Conservation (phyloP, 768 basidiomycete genomes). For the Leccinellum albellum region DNA sequence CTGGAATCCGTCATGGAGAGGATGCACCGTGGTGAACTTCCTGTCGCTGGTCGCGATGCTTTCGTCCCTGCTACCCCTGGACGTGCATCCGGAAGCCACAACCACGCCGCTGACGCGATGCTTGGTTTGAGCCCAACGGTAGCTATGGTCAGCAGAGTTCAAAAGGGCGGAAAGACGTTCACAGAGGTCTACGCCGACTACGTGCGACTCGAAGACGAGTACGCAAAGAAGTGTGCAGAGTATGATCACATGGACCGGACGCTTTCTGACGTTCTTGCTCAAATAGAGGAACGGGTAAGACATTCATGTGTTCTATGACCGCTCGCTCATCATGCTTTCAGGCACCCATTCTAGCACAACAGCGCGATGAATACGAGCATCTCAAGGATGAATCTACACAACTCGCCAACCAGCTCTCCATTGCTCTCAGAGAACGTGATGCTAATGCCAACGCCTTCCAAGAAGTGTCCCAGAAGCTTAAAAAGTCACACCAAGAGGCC, state of each 20-base stretch:
- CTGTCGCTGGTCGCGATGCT: slow-evolving; percentile 45
- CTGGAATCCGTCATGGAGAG: slow-evolving; percentile 68
- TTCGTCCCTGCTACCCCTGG: slow-evolving; percentile 38
- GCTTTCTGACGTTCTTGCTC: slow-evolving; percentile 72
- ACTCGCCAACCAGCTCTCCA: slow-evolving; percentile 74
- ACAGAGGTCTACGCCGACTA: slow-evolving; percentile 94
- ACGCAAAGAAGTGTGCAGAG: slow-evolving; percentile 73
- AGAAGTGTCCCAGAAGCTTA: slow-evolving; percentile 61
- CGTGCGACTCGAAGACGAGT: slow-evolving; percentile 80
- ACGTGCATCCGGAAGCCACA: slow-evolving; percentile 38
- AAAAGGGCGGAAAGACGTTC: slow-evolving; percentile 83
- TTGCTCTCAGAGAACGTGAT: slow-evolving; percentile 75
- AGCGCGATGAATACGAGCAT: slow-evolving; percentile 85
- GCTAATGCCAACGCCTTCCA: slow-evolving; percentile 48
- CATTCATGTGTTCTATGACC: neutral
- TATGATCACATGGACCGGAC: slow-evolving; percentile 82
- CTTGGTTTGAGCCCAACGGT: slow-evolving; percentile 83
- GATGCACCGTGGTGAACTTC: slow-evolving; percentile 71
- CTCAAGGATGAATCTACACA: slow-evolving; percentile 75
- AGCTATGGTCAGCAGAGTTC: slow-evolving; percentile 76
- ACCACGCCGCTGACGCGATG: slow-evolving; percentile 50
- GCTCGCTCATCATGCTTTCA: slow-evolving; percentile 28
- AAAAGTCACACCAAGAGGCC: slow-evolving; percentile 56
- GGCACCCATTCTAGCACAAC: slow-evolving; percentile 90
- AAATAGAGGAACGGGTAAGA: slow-evolving; percentile 83